Conservation (phyloP, 306 rosid species). For the Oemleria cerasiformis region DNA sequence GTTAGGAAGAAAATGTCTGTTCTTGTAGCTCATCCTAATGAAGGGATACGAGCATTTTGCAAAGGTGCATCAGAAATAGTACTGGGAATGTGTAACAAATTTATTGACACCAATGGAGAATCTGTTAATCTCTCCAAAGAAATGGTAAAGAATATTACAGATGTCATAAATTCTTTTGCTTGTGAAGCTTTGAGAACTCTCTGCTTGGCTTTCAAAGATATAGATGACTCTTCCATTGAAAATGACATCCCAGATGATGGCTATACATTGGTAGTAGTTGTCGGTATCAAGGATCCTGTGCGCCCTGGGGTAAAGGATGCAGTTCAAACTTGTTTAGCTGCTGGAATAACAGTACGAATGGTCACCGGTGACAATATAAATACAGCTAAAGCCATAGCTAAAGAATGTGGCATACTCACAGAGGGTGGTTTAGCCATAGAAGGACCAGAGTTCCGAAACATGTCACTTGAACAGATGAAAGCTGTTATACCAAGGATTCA, state of each 20-base stretch:
- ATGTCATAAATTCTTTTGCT: constrained; percentile 73
- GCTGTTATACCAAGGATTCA: constrained; percentile 72
- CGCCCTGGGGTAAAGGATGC: constrained; percentile 90
- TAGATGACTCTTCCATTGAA: constrained; percentile 33
- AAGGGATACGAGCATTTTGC: constrained; percentile 68
- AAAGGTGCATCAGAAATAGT: constrained; percentile 97
- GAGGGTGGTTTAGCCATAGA: constrained; percentile 73
- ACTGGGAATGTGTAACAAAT: constrained; percentile 61
- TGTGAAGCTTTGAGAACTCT: constrained; percentile 90
- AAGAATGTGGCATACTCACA: constrained; percentile 93
- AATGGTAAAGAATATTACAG: constrained; percentile 30
- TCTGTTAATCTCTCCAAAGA: constrained; percentile 51
- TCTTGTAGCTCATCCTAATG: constrained; percentile 62
- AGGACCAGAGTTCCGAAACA: constrained; percentile 58
- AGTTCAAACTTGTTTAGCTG: constrained; percentile 74
- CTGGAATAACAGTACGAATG: constrained; percentile 93
- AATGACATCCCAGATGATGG: constrained; percentile 54
- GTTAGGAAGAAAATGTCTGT: constrained; percentile 94
- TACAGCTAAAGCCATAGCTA: constrained; percentile 91
- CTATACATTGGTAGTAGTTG: constrained; percentile 69
- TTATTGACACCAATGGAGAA: constrained; percentile 61
- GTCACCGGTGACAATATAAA: constrained; percentile 94
- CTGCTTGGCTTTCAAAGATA: constrained; percentile 74
- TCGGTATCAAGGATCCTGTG: constrained; percentile 96
- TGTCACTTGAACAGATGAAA: constrained; percentile 59